Evolutionary conservation across 2,329 filamentous ascomycete species (phyloP).

Genomic region (Lachnellula cervina): DNA sequence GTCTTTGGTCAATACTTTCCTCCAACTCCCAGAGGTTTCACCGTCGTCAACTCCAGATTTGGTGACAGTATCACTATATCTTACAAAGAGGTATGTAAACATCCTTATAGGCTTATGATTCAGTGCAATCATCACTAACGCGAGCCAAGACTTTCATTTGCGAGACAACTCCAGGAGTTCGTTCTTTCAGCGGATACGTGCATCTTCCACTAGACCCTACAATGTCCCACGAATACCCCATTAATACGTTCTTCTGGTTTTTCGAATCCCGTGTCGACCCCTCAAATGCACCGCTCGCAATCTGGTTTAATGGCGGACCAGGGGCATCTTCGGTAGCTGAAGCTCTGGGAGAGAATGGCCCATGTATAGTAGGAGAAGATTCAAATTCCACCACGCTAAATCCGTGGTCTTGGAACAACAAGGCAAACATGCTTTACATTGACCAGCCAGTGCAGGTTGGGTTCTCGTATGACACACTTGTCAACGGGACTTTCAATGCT

Average conservation of each 20-base stretch:
- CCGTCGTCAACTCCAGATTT: conserved; percentile 33
- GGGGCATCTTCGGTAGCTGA: conserved; percentile 57
- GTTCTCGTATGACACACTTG: conserved; percentile 42
- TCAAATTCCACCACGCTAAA: conserved; percentile 41
- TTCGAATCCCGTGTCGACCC: conserved; percentile 41
- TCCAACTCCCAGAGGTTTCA: conserved; percentile 32
- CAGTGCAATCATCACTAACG: not conserved
- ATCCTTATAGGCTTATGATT: not conserved
- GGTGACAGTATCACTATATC: conserved; percentile 35
- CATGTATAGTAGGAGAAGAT: conserved; percentile 33
- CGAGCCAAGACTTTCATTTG: conserved; percentile 1
- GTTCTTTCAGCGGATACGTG: conserved; percentile 12
- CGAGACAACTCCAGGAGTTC: conserved; percentile 13
- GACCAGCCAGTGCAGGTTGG: conserved; percentile 63
- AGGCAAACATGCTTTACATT: conserved; percentile 47
- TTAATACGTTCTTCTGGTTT: conserved; percentile 37
- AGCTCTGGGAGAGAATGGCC: conserved; percentile 53
- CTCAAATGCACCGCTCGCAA: conserved; percentile 43
- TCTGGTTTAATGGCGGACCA: conserved; percentile 62
- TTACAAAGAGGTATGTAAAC: conserved; percentile 35
- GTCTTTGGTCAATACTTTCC: conserved; percentile 28
- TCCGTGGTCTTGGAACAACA: conserved; percentile 59
- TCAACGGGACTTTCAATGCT: conserved; percentile 11
- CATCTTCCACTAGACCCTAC: conserved; percentile 5
- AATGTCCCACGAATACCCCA: conserved; percentile 5